Conservation (phyloP, 140 eudicot species). For the Bidens hawaiensis region DNA sequence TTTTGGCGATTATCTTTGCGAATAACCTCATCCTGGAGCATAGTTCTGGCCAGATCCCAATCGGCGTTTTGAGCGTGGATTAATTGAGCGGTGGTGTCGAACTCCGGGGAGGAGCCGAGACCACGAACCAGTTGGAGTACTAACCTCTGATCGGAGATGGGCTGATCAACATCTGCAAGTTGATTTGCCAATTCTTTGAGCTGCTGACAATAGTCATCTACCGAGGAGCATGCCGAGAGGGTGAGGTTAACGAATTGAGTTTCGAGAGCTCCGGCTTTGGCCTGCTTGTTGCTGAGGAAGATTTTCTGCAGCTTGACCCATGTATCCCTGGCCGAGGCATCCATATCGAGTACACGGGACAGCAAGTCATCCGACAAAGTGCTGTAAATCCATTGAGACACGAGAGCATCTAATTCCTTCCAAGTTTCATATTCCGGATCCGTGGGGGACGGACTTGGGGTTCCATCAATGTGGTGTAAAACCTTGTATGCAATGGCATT, state of each 20-base stretch:
- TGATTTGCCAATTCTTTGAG: neutral
- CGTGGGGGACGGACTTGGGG: neutral
- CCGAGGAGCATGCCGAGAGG: neutral
- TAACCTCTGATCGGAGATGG: neutral
- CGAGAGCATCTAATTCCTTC: neutral
- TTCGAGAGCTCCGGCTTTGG: neutral
- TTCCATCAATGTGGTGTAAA: neutral
- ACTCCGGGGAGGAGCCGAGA: neutral
- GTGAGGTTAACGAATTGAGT: neutral
- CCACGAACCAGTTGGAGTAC: neutral
- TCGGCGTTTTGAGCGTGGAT: neutral
- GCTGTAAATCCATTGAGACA: neutral
- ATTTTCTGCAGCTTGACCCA: neutral
- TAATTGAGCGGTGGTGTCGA: neutral
- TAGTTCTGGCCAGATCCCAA: neutral
- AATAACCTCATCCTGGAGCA: neutral
- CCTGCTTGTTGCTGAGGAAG: neutral
- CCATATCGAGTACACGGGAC: neutral
- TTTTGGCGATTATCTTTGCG: too few species aligned
- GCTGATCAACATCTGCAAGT: neutral
- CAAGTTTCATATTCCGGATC: neutral
- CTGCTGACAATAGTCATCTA: neutral
- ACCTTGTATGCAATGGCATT: too few species aligned
- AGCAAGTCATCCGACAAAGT: neutral
- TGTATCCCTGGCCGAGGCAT: neutral